Evolutionary conservation across 2,329 filamentous ascomycete genomes (phyloP).

Genomic region (Fusarium xylarioides): DNA sequence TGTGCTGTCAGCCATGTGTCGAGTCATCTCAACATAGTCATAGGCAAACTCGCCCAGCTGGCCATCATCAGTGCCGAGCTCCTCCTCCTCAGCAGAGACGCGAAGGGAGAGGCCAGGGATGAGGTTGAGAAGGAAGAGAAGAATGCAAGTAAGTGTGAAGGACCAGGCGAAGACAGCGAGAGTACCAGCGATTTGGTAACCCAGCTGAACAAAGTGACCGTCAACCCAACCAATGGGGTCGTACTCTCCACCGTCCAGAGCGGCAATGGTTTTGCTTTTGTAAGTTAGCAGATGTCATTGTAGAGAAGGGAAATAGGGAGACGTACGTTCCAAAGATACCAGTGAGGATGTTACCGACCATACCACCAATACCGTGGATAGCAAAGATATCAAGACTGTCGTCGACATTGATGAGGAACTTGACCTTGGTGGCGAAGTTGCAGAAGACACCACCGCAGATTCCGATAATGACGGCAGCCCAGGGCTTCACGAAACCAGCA

Average conservation of each 20-base stretch:
- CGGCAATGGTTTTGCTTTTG: constrained; percentile 72
- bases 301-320: background rate
- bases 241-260: constrained; percentile 72
- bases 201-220: constrained; percentile 75
- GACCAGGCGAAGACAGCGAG: constrained; percentile 72
- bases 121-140: constrained; percentile 76
- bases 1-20: constrained; percentile 64
- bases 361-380: constrained; percentile 86
- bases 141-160: constrained; percentile 73
- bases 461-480: constrained; percentile 67
- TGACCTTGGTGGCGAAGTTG: constrained; percentile 90
- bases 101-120: constrained; percentile 76
- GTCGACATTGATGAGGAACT: constrained; percentile 77
- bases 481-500: constrained; percentile 80
- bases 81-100: constrained; percentile 72
- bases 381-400: constrained; percentile 92
- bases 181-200: constrained; percentile 75
- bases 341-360: constrained; percentile 81
- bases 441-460: constrained; percentile 70
- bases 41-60: constrained; percentile 86
- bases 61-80: constrained; percentile 75
- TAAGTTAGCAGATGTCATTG: constrained; percentile 26
- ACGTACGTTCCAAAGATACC: constrained; percentile 77
- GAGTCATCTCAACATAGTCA: constrained; percentile 78
- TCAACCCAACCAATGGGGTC: constrained; percentile 75